Conservation (phyloP, 139 green algal genomes). For the Tetratostichococcus sp. region DNA sequence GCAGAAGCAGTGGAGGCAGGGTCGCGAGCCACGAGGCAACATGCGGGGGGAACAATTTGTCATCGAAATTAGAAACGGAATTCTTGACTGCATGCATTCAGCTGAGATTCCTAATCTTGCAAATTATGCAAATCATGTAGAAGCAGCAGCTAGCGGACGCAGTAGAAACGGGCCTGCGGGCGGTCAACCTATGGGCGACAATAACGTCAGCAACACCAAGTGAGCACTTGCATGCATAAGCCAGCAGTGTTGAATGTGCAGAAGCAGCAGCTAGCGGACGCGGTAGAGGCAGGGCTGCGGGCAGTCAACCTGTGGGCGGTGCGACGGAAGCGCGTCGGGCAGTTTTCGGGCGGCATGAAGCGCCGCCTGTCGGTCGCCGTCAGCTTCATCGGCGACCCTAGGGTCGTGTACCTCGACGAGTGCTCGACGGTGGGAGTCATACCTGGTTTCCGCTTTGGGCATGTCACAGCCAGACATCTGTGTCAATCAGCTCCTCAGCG, state of each 20-base stretch:
- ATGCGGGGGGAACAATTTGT: too few species aligned
- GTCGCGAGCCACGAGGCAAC: slow-evolving; percentile 22
- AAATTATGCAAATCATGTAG: background rate
- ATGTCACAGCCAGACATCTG: too few species aligned
- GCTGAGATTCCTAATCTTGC: too few species aligned
- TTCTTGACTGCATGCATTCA: too few species aligned
- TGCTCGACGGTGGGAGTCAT: slow-evolving; percentile 79
- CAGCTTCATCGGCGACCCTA: slow-evolving; percentile 64
- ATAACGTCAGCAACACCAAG: too few species aligned
- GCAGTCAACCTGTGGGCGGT: slow-evolving; percentile 29
- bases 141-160: background rate
- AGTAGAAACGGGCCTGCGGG: slow-evolving; percentile 13
- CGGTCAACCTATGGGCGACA: slow-evolving; percentile 27
- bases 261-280: slow-evolving; percentile 3
- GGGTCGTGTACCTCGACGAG: slow-evolving; percentile 88
- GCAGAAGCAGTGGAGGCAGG: slow-evolving; percentile 8
- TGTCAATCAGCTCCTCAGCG: too few species aligned
- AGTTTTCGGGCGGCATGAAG: slow-evolving; percentile 82
- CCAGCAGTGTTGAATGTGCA: too few species aligned
- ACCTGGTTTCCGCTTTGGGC: too few species aligned
- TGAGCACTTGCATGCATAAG: background rate
- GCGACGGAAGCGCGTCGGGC: slow-evolving; percentile 41
- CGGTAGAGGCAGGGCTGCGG: slow-evolving; percentile 14
- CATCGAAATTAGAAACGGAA: slow-evolving; percentile 13
- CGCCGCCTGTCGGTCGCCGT: slow-evolving; percentile 79